Evolutionary conservation across 2,329 filamentous ascomycete genomes (phyloP), one percentile per base, ranked within the genome.

Genomic region (Paraphaeosphaeria sporulosa): DNA sequence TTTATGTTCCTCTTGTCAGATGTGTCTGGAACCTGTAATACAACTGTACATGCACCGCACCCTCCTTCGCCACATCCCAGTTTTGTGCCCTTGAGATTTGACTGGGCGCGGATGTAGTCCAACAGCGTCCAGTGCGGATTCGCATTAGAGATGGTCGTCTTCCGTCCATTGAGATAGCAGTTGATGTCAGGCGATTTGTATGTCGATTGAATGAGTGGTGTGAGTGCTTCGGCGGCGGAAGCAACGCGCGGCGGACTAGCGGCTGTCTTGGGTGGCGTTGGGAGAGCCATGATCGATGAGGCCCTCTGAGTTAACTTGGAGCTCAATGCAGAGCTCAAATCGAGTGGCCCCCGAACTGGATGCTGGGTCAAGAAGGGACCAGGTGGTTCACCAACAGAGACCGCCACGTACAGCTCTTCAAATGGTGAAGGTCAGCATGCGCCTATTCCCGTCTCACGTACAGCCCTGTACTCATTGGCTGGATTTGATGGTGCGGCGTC

Each of bases 41-140:
- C 93, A 25, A 97, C 92, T 42, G 94, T 98, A 76, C 94, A 98
- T 60, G 94, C 94, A 69, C 94, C 94, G 73, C 94, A 98, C 7
- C 94, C 94, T 65, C 94, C 94, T 81, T 98, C 95, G 61, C 92
- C 93, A 80, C 94, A 98, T 49, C 94, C 95, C 78, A 98, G 85
- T 78, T 98, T 98, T 9, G 94, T 98, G 25, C 95, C 94, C 10
- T 94, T 97, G 70, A 98, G 83, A 1, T 93, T 93, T 94, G 92
- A 52, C 92, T 77, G 72, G 4, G 74, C 93, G 62, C 94, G 87
- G 30, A 98, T 86, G 71, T 97, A 98, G 76, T 98, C 94, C 9
- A 98, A 83, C 25, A 98, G 83, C 0, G 94, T 98, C 60, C 93
- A 85, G 75, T 97, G 93, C 0, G 95, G 95, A 71, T 98, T 93